Evolutionary conservation across 495 filamentous ascomycete species (phyloP).

Genomic region (Cudoniella acicularis): DNA sequence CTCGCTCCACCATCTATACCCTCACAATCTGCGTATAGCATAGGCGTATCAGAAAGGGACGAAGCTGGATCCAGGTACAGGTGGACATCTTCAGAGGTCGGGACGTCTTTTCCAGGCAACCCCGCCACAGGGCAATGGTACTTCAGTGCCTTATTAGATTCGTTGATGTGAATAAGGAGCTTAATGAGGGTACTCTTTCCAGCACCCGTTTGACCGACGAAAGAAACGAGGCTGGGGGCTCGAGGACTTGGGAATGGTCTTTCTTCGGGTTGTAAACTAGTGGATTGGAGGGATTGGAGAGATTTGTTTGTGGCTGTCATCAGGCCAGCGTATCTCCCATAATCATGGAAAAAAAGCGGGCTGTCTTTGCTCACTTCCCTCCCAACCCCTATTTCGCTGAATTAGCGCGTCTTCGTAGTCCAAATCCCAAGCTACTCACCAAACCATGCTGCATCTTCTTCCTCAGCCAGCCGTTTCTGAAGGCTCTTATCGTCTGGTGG

Average conservation of each 20-base stretch:
- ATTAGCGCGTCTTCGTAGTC: too few species aligned
- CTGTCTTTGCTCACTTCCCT: too few species aligned
- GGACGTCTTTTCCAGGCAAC: slow-evolving; percentile 37
- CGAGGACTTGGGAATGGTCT: too few species aligned
- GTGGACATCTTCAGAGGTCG: slow-evolving; percentile 62
- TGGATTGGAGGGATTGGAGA: slow-evolving; percentile 23
- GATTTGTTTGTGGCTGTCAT: slow-evolving; percentile 34
- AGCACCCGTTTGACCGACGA: slow-evolving; percentile 49
- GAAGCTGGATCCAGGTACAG: slow-evolving; percentile 57
- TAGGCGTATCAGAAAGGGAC: slow-evolving; percentile 34
- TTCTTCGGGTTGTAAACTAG: too few species aligned
- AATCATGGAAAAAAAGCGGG: slow-evolving; percentile 41
- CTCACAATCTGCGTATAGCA: slow-evolving; percentile 58
- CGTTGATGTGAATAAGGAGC: slow-evolving; percentile 41
- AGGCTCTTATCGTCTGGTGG: too few species aligned
- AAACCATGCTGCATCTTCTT: too few species aligned
- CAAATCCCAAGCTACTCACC: too few species aligned
- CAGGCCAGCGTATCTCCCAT: slow-evolving; percentile 35
- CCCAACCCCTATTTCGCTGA: too few species aligned
- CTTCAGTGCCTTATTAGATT: slow-evolving; percentile 14
- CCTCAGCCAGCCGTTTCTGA: too few species aligned
- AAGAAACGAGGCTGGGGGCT: slow-evolving; percentile 44
- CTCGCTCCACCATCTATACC: slow-evolving; percentile 49
- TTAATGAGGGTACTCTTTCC: slow-evolving; percentile 58
- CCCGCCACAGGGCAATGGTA: slow-evolving; percentile 35